Evolutionary conservation across 148 eudicot species (phyloP).

Genomic region (Mesembryanthemum crystallinum): DNA sequence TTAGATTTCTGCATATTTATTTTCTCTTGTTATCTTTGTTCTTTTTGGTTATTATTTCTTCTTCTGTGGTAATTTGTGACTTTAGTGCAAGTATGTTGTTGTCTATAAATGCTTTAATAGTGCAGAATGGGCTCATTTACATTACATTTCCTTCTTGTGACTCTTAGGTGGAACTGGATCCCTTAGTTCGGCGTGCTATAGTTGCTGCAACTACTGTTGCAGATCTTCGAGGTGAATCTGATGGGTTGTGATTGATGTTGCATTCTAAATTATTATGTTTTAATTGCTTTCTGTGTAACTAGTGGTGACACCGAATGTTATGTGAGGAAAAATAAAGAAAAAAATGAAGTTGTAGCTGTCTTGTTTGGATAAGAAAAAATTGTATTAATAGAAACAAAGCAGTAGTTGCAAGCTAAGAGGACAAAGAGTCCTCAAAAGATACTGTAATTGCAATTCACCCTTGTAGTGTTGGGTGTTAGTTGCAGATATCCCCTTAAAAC

Average conservation of each 20-base stretch:
- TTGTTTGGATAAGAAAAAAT: too few relatives aligned
- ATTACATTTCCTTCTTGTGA: slow-evolving; percentile 17
- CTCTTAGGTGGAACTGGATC: slow-evolving; percentile 72
- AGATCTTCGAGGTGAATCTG: slow-evolving; percentile 81
- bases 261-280: neutral
- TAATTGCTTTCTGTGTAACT: neutral
- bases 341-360: neutral
- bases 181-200: slow-evolving; percentile 81
- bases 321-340: neutral
- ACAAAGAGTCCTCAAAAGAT: too few relatives aligned
- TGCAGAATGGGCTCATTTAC: neutral
- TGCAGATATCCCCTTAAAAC: too few relatives aligned
- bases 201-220: slow-evolving; percentile 60
- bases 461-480: too few relatives aligned
- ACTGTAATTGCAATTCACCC: too few relatives aligned
- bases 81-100: neutral
- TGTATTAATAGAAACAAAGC: too few relatives aligned
- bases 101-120: neutral
- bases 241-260: neutral
- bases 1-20: neutral
- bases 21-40: neutral
- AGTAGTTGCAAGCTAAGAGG: too few relatives aligned
- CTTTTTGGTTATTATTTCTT: neutral
- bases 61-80: neutral
- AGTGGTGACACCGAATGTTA: neutral